Evolutionary conservation across 257 asterid species (phyloP), one percentile per base, ranked within the genome.

Genomic region (Lavandula angustifolia): DNA sequence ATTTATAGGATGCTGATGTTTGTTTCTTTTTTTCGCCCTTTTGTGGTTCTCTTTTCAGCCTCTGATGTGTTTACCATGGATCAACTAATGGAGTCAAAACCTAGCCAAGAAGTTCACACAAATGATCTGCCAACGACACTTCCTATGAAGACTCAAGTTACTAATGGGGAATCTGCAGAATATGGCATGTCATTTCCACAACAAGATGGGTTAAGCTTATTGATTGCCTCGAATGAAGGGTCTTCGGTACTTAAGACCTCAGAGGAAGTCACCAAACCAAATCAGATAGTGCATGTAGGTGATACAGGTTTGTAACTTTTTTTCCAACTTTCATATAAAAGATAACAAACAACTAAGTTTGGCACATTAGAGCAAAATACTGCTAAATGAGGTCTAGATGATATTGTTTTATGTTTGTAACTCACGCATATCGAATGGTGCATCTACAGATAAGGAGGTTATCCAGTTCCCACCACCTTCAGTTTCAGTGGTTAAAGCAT

Each of bases 191-290:
- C 76, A 47, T 62, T 69, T 62, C 22, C 81, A 46, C 73, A 60
- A 66, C 73, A 76, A 49, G 88, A 65, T 76, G 91, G 82, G 54
- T 40, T 73, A 34, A 79, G 72, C 73, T 13, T 80, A 64, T 76
- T 55, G 57, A 70, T 81, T 64, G 64, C 89, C 44, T 70, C 87
- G 17, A 48, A 55, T 42, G 64, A 66, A 27, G 85, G 61, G 50
- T 71, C 84, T 16, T 47, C 14, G 35, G 57, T 66, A 44, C 47
- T 53, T 33, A 78, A 66, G 64, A 75, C 66, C 46, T 47, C 72
- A 8, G 76, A 57, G 29, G 62, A 68, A 1, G 66, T 50, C 64
- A 79, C 44, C 49, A 76, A 62, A 67, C 27, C 71, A 57, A 73
- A 74, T 59, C 57, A 38, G 62, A 64, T 22, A 38, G 55, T 66